These are phyloP conservation scores for Juncus effusus DNA, from an alignment of 176 grass and related monocot species.

Conservation along the genomic window DNA sequence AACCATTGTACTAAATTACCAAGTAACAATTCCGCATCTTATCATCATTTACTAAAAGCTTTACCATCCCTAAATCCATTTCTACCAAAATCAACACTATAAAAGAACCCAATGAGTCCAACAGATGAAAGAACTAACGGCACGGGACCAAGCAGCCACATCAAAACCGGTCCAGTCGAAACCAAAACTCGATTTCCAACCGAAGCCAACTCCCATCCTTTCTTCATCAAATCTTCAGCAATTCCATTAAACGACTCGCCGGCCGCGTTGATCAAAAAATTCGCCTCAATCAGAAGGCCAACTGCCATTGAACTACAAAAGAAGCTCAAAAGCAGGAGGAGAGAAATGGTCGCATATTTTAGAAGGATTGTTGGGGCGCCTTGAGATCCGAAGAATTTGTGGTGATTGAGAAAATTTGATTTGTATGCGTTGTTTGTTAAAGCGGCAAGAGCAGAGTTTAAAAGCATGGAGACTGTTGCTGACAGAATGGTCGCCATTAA, in stretches of 20 bases:
- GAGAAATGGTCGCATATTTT: constrained; percentile 29
- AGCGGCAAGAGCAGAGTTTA: constrained; percentile 32
- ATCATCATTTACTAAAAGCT: background rate
- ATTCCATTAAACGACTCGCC: constrained; percentile 14
- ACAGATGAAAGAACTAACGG: constrained; percentile 32
- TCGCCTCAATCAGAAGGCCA: constrained; percentile 31
- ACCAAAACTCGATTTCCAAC: constrained; percentile 32
- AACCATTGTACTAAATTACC: no score
- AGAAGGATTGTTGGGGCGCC: constrained; percentile 18
- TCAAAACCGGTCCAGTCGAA: constrained; percentile 26
- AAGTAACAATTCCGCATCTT: background rate
- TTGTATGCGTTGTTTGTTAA: constrained; percentile 39
- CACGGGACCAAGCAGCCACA: constrained; percentile 39
- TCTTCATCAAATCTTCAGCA: constrained; percentile 30
- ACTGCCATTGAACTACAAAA: constrained; percentile 32
- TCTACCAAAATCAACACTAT: constrained; percentile 26
- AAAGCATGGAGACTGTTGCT: constrained; percentile 28
- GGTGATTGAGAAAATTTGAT: constrained; percentile 5
- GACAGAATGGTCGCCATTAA: constrained; percentile 43
- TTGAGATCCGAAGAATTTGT: constrained; percentile 31
- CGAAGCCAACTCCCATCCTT: constrained; percentile 30
- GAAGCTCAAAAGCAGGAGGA: constrained; percentile 39
- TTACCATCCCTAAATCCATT: background rate
- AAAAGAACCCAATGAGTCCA: constrained; percentile 29
- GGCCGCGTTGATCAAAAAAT: constrained; percentile 33